These are phyloP conservation scores for Metarhizium sp. DNA, from an alignment of 2,329 filamentous ascomycete species.

Conservation along the genomic window DNA sequence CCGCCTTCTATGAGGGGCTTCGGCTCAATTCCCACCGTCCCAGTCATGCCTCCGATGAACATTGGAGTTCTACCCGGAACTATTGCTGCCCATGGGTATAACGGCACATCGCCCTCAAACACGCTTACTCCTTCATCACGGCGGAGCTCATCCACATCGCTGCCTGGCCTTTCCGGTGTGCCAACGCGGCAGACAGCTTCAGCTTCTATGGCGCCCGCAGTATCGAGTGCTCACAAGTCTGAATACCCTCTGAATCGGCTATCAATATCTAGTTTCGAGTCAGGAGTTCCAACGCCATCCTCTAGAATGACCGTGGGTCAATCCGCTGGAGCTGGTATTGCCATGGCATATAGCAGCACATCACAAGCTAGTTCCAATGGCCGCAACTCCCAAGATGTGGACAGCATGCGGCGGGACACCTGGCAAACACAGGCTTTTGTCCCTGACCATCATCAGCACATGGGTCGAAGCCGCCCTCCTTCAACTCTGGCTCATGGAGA, in stretches of 20 bases:
- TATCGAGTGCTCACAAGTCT: conserved; percentile 1
- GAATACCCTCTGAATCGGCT: conserved; percentile 6
- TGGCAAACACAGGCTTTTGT: conserved; percentile 9
- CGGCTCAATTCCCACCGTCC: conserved; percentile 12
- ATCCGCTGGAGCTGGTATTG: neutral
- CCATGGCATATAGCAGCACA: neutral
- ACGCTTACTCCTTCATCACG: conserved; percentile 7
- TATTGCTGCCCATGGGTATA: neutral
- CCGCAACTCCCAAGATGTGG: neutral
- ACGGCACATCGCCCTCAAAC: conserved; percentile 3
- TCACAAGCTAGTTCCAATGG: neutral
- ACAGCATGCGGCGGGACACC: conserved; percentile 10
- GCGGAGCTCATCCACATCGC: conserved; percentile 13
- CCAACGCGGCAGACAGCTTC: conserved; percentile 6
- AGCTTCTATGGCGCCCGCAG: conserved; percentile 9
- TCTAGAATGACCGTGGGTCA: neutral
- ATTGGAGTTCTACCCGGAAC: neutral
- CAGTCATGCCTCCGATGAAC: conserved; percentile 1
- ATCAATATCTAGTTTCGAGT: conserved; percentile 4
- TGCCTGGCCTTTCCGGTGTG: conserved; percentile 11
- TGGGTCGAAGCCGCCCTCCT: conserved; percentile 7
- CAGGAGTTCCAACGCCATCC: neutral
- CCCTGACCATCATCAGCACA: conserved; percentile 3
- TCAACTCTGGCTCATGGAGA: conserved; percentile 6
- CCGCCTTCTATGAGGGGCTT: conserved; percentile 22